phyloP scores from a whole-genome alignment of 805 yeast species.

The Cyberlindnera petersonii region DNA sequence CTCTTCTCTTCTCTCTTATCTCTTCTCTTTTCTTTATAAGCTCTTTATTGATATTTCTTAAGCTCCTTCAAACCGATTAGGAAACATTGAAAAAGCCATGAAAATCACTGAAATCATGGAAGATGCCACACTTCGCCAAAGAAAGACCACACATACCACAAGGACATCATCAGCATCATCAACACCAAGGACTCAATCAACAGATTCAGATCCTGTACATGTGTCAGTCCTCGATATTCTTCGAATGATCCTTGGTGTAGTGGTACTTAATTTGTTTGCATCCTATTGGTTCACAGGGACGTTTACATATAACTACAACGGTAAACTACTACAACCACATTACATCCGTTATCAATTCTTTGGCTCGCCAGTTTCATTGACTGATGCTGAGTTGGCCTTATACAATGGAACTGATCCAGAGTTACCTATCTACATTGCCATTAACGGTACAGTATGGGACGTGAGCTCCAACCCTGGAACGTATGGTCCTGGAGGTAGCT shows the following conservation, averaged over 20 bases:
- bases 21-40: too few species aligned
- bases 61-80: too few species aligned
- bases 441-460: constrained; percentile 53
- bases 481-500: constrained; percentile 48
- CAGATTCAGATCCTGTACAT: background rate
- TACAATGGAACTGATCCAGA: constrained; percentile 41
- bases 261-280: constrained; percentile 8
- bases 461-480: constrained; percentile 39
- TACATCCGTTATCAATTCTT: constrained; percentile 27
- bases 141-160: background rate
- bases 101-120: background rate
- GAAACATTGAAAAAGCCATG: too few species aligned
- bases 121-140: background rate
- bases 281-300: constrained; percentile 24
- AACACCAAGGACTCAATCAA: background rate
- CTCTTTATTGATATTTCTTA: too few species aligned
- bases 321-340: constrained; percentile 38
- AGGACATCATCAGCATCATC: background rate
- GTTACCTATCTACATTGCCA: constrained; percentile 46
- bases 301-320: constrained; percentile 46
- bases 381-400: constrained; percentile 35
- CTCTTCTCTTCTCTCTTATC: too few species aligned
- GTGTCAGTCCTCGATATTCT: constrained; percentile 20
- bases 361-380: constrained; percentile 27
- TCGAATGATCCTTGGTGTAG: constrained; percentile 22